Conservation (phyloP, 805 yeast genomes). For the Scheffersomyces spartinae region DNA sequence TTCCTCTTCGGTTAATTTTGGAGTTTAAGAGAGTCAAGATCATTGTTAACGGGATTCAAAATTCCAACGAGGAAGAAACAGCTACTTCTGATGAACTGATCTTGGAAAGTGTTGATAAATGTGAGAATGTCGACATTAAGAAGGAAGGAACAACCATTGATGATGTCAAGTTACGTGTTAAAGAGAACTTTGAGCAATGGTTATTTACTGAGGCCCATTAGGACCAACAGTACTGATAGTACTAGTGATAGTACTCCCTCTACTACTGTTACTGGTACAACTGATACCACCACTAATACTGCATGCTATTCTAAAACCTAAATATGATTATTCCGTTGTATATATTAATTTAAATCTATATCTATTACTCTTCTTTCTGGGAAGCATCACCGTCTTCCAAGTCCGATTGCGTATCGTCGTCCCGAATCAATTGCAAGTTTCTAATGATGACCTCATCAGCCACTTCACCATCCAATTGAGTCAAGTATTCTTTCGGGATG, state of each 20-base stretch:
- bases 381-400: constrained; percentile 2
- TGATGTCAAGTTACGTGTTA: constrained; percentile 51
- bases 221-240: no score
- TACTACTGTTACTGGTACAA: no score
- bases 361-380: no score
- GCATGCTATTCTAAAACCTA: no score
- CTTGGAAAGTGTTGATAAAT: neutral
- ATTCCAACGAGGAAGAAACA: constrained; percentile 13
- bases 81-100: constrained; percentile 8
- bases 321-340: no score
- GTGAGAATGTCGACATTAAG: neutral
- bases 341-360: no score
- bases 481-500: constrained; percentile 51
- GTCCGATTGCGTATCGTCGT: constrained; percentile 2
- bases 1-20: constrained; percentile 51
- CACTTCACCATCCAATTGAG: constrained; percentile 53
- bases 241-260: no score
- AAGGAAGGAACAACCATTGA: constrained; percentile 20
- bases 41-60: constrained; percentile 28
- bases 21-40: constrained; percentile 67
- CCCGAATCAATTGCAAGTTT: constrained; percentile 22
- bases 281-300: no score
- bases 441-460: constrained; percentile 45
- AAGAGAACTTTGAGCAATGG: constrained; percentile 53
- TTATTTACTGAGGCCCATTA: constrained; percentile 55